Evolutionary conservation across 1,284 basidiomycete species (phyloP).

Genomic region (Melampsora larici-populina): DNA sequence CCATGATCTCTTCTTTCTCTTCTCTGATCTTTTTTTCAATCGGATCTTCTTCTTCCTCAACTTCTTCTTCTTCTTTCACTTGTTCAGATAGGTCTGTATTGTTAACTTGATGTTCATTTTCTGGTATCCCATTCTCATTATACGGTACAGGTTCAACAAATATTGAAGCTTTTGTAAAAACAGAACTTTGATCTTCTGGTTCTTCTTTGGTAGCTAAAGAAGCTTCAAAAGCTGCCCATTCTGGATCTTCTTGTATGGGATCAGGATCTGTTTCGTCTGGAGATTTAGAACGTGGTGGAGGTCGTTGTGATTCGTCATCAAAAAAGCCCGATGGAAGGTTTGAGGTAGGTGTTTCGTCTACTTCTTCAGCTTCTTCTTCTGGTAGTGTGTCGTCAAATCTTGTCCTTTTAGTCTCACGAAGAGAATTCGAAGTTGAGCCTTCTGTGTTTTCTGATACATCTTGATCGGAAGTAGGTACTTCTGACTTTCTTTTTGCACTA

Average conservation of each 20-base stretch:
- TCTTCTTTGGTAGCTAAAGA: slow-evolving; percentile 63
- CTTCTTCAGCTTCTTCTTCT: background rate
- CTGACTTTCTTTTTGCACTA: slow-evolving; percentile 15
- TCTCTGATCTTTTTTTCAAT: slow-evolving; percentile 59
- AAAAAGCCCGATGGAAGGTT: slow-evolving; percentile 37
- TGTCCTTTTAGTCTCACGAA: slow-evolving; percentile 19
- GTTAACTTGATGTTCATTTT: slow-evolving; percentile 52
- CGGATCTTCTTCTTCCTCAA: slow-evolving; percentile 72
- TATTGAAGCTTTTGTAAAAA: slow-evolving; percentile 48
- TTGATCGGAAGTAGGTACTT: background rate
- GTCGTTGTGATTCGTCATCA: slow-evolving; percentile 27
- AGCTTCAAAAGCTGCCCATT: slow-evolving; percentile 41
- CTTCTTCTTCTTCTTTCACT: slow-evolving; percentile 75
- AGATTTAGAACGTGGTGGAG: background rate
- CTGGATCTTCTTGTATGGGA: slow-evolving; percentile 22
- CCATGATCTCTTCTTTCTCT: slow-evolving; percentile 44
- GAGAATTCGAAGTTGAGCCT: background rate
- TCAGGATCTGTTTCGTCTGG: background rate
- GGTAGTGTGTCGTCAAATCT: background rate
- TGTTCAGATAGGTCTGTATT: slow-evolving; percentile 62
- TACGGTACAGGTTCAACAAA: slow-evolving; percentile 45
- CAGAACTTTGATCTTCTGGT: slow-evolving; percentile 65
- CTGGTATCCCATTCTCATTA: slow-evolving; percentile 16
- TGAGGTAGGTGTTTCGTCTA: background rate
- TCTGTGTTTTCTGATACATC: background rate